Evolutionary conservation across 352 stramenopile species (phyloP).

Genomic region (Phytophthora quininea): DNA sequence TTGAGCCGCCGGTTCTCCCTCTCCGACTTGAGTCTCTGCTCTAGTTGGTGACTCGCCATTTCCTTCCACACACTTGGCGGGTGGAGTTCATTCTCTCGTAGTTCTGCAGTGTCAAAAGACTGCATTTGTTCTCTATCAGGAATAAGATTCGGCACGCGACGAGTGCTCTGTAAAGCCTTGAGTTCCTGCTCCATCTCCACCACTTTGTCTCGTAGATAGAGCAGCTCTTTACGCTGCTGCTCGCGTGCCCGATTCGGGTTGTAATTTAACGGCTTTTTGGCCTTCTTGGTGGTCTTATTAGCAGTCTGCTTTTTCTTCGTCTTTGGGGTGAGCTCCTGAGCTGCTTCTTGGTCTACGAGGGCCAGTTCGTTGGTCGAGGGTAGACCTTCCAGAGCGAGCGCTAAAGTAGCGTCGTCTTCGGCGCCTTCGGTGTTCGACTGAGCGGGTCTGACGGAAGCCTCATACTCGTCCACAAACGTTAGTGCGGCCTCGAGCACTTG

Average conservation of each 20-base stretch:
- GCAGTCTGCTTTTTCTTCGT: not conserved
- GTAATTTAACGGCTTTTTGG: conserved; percentile 35
- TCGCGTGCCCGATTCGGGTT: conserved; percentile 49
- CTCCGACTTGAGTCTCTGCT: conserved; percentile 53
- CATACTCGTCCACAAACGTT: conserved; percentile 41
- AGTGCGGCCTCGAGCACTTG: conserved; percentile 39
- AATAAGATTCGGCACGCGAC: not conserved
- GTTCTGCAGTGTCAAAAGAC: not conserved
- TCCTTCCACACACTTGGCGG: conserved; percentile 41
- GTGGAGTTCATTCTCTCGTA: conserved; percentile 2
- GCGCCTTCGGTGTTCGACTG: not conserved
- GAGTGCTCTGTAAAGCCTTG: conserved; percentile 27
- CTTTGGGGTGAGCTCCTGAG: too few species aligned
- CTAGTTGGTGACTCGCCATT: conserved; percentile 46
- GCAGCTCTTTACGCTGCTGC: conserved; percentile 43
- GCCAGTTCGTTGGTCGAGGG: conserved; percentile 19
- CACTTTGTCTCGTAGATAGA: conserved; percentile 52
- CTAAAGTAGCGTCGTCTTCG: conserved; percentile 8
- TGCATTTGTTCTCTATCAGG: not conserved
- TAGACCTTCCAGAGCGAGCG: conserved; percentile 20
- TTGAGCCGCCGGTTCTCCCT: conserved; percentile 64
- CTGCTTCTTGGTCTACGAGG: conserved; percentile 10
- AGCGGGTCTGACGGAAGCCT: not conserved
- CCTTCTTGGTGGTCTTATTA: conserved; percentile 12
- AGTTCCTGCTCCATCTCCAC: conserved; percentile 49